Evolutionary conservation across 805 yeast genomes (phyloP), one percentile per base, ranked within the genome.

Genomic region (Candida adriatica): DNA sequence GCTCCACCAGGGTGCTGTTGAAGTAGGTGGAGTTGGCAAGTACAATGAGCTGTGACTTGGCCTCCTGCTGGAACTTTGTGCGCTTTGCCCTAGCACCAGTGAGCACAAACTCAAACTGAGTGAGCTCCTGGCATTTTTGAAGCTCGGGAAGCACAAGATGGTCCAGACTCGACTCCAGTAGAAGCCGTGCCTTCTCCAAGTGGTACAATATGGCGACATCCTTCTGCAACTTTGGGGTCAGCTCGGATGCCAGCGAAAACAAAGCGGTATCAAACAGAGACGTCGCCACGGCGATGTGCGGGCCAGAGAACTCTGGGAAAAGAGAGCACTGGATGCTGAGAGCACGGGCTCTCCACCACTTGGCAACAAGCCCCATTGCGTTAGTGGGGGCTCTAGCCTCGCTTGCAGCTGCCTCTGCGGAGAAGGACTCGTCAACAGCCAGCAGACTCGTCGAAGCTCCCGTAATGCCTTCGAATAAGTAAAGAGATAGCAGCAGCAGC

Each of bases 31-130:
- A 64, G 40, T 73, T 69, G 2, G 97, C 97, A 14, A 90, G 58
- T 16, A 86, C 72, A 11, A 88, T 70, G 38, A 90, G 68, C 24
- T 85, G 75, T 1, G 95, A 71, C 16, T 79, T 71, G n/a, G 78
- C 73, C 20, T 64, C 67, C 29, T 68, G 67, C 58, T 90, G 97
- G 53, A 64, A 84, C 54, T 83, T 83, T 4, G 97, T 90, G 50
- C 92, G 68, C 51, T 77, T 80, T 8, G 95, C 96, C 45, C 77
- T 77, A 34, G 92, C 83, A 43, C 97, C 97, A 1, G 96, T 82
- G 27, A 90, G 59, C 1, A 79, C 70, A 42, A 79, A 70, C 30
- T 70, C 61, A 28, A 86, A 65, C 2, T 73, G 69, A 0, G 87
- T 74, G 8, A 79, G 50, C 10, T 69, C 66, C 26, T 73, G 69